phyloP scores from a whole-genome alignment of 169 alveolate species.

The Cryptosporidium xiaoi region DNA sequence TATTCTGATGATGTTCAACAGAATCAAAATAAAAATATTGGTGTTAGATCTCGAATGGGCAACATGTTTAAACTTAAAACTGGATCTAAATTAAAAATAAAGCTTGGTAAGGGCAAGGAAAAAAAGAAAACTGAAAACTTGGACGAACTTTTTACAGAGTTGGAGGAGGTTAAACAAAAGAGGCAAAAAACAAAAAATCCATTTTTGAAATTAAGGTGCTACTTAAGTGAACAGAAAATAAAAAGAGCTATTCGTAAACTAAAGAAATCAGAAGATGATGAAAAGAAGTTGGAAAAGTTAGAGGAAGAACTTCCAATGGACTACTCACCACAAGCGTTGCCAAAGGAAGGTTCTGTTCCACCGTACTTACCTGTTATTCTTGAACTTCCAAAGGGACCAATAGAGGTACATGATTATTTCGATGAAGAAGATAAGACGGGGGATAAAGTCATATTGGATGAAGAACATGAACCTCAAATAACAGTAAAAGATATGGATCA shows the following conservation, averaged over 20 bases:
- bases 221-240: background rate
- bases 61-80: background rate
- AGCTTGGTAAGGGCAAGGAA: background rate
- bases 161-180: conserved; percentile 3
- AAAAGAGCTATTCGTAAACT: background rate
- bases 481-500: background rate
- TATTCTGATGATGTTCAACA: background rate
- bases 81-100: background rate
- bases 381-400: conserved; percentile 3
- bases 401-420: background rate
- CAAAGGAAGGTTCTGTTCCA: conserved; percentile 20
- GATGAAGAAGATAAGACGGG: background rate
- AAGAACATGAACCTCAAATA: background rate
- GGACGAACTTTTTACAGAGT: background rate
- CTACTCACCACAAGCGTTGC: conserved; percentile 29
- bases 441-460: background rate
- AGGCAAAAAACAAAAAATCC: conserved; percentile 53
- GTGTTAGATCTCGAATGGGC: background rate
- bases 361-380: conserved; percentile 9
- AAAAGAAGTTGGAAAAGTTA: conserved; percentile 5
- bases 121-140: background rate
- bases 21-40: background rate
- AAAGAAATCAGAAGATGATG: conserved; percentile 3
- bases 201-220: conserved; percentile 18
- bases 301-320: conserved; percentile 67